Evolutionary conservation across 495 filamentous ascomycete species (phyloP).

Genomic region (Lepraria neglecta): DNA sequence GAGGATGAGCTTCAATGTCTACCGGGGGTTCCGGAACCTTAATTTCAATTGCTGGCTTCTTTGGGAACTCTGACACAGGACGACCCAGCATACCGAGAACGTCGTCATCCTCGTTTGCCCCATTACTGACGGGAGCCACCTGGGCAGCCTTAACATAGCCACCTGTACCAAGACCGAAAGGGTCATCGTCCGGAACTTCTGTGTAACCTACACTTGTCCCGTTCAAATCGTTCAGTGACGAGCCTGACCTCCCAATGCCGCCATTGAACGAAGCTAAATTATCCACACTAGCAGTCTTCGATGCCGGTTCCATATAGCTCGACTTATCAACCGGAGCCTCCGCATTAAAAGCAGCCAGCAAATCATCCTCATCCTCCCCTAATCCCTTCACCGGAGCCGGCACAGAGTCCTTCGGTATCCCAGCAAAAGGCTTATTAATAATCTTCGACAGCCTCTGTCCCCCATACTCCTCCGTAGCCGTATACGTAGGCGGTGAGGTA

Average conservation of each 20-base stretch:
- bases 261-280: not conserved
- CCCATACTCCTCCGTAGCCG: slow-evolving; percentile 23
- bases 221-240: not conserved
- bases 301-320: slow-evolving; percentile 42
- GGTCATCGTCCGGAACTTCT: slow-evolving; percentile 60
- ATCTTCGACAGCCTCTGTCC: slow-evolving; percentile 27
- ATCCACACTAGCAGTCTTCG: not conserved
- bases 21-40: slow-evolving; percentile 39
- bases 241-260: not conserved
- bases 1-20: slow-evolving; percentile 48
- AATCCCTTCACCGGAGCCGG: not conserved
- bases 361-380: slow-evolving; percentile 48
- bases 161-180: slow-evolving; percentile 65
- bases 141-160: slow-evolving; percentile 26
- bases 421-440: slow-evolving; percentile 35
- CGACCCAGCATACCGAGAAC: slow-evolving; percentile 80
- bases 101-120: slow-evolving; percentile 49
- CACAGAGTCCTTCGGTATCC: slow-evolving; percentile 19
- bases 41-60: slow-evolving; percentile 35
- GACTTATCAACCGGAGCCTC: slow-evolving; percentile 56
- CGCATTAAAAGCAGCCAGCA: slow-evolving; percentile 58
- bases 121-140: not conserved
- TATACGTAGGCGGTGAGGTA: slow-evolving; percentile 20
- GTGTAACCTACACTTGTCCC: slow-evolving; percentile 2
- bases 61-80: slow-evolving; percentile 72